phyloP scores from a whole-genome alignment of 805 yeast species.

The Ogataea neopini region DNA sequence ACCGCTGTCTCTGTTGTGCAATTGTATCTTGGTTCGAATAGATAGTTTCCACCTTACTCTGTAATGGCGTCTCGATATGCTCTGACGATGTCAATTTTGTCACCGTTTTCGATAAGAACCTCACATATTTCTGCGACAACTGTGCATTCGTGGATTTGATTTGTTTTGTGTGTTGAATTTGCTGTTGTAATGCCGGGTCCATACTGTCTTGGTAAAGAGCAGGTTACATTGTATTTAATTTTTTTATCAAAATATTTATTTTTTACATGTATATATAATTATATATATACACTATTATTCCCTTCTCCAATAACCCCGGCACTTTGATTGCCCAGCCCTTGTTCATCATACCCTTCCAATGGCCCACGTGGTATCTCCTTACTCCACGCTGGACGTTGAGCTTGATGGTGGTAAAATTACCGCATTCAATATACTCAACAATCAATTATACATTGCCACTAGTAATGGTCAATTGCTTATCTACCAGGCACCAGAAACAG shows the following conservation, averaged over 20 bases:
- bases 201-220: no score
- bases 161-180: slow-evolving; percentile 25
- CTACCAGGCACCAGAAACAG: slow-evolving; percentile 21
- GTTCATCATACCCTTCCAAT: slow-evolving; percentile 5
- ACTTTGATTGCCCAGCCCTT: no score
- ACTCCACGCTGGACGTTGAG: slow-evolving; percentile 16
- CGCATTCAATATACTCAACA: slow-evolving; percentile 18
- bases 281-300: no score
- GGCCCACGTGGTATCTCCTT: slow-evolving; percentile 22
- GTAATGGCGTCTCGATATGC: slow-evolving; percentile 23
- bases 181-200: slow-evolving; percentile 28
- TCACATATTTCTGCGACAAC: slow-evolving; percentile 24
- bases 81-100: slow-evolving; percentile 17
- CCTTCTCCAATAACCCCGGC: no score
- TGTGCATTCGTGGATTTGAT: slow-evolving; percentile 24
- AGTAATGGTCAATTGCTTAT: slow-evolving; percentile 21
- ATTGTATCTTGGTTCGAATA: slow-evolving; percentile 33
- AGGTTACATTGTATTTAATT: no score
- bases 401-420: slow-evolving; percentile 20
- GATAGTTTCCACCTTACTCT: slow-evolving; percentile 29
- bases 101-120: slow-evolving; percentile 25
- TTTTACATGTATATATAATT: not conserved
- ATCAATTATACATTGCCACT: slow-evolving; percentile 25
- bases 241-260: not conserved
- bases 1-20: slow-evolving; percentile 21